Evolutionary conservation across 2,329 filamentous ascomycete genomes (phyloP).

Genomic region (Mycosphaerelloides madeirae): DNA sequence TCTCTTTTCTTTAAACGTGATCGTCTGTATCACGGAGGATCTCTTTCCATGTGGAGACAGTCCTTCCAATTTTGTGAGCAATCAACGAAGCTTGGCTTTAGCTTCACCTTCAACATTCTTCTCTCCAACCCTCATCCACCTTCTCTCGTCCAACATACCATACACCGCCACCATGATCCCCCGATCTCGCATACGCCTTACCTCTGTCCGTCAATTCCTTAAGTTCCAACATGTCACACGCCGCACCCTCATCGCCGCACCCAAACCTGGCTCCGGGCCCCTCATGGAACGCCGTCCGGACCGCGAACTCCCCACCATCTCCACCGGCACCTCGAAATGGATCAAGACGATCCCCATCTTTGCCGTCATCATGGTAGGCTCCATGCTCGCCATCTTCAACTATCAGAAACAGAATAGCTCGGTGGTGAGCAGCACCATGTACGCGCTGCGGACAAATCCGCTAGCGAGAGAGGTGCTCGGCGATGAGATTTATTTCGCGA

Average conservation of each 20-base stretch:
- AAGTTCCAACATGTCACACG: constrained; percentile 9
- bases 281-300: constrained; percentile 50
- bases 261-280: constrained; percentile 47
- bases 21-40: too few species aligned
- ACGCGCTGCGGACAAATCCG: constrained; percentile 78
- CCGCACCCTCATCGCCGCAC: constrained; percentile 48
- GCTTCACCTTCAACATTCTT: background rate
- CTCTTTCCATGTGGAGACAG: too few species aligned
- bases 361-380: constrained; percentile 62
- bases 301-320: constrained; percentile 47
- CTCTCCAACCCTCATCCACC: constrained; percentile 2
- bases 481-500: constrained; percentile 56
- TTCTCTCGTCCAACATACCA: background rate
- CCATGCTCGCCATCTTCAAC: constrained; percentile 90
- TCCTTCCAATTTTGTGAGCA: too few species aligned
- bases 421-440: constrained; percentile 77
- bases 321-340: constrained; percentile 26
- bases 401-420: constrained; percentile 93
- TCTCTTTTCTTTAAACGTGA: too few species aligned
- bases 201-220: constrained; percentile 6
- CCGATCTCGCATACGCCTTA: constrained; percentile 20
- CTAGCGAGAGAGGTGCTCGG: constrained; percentile 73
- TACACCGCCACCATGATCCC: constrained; percentile 20
- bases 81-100: background rate
- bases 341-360: constrained; percentile 74